Conservation (phyloP, 176 grass and related monocot species). For the Sorghum bicolor region Sorghum_bicolor_NCBIv3 NC_012874.2:69751501-69752000, state of each 20-base stretch:
- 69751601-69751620: too few species aligned
- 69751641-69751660: conserved; percentile 16
- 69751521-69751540: too few species aligned
- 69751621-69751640: neutral
- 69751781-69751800: conserved; percentile 96
- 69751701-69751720: conserved; percentile 98
- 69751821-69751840: conserved; percentile 71
- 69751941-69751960: conserved; percentile 96
- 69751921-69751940: conserved; percentile 96
- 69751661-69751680: neutral
- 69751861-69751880: conserved; percentile 99
- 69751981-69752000: conserved; percentile 78
- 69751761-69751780: conserved; percentile 93
- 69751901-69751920: conserved; percentile 93
- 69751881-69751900: conserved; percentile 86
- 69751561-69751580: too few species aligned
- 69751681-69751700: conserved; percentile 98
- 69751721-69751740: conserved; percentile 72
- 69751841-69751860: conserved; percentile 88
- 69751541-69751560: too few species aligned
- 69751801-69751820: conserved; percentile 72
- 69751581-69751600: too few species aligned
- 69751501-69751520: too few species aligned
- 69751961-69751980: conserved; percentile 72
- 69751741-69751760: conserved; percentile 88